Evolutionary conservation across 108 stramenopile species (phyloP), one percentile per base, ranked within the genome.

Genomic region (Cyclotella cryptica): DNA sequence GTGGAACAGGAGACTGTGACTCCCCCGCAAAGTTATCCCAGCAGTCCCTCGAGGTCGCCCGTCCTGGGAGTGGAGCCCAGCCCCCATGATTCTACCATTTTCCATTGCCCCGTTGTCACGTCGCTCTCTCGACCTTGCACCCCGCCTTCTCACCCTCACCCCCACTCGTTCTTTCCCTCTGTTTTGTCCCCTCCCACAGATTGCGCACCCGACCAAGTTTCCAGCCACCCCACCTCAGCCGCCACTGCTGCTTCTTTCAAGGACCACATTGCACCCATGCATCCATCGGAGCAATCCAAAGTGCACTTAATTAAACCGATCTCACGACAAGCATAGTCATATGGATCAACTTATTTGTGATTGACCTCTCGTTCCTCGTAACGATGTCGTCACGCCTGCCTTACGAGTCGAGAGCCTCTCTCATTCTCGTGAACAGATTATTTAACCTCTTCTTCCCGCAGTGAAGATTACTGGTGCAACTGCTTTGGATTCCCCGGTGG

Each of bases 311-410:
- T 40, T 63, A 59, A 59, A 53, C 74, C 69, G 80, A 81, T 81
- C 80, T 71, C 74, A 81, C 80, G 80, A 81, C 80, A 74, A 75
- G 80, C 80, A 81, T 81, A 81, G 80, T 81, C 80, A 30, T 64
- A 57, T 51, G 67, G 49, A 21, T 39, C 65, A 18, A 40, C 43
- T 66, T 29, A 44, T n/a, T n/a, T 30, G 42, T 66, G 63, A 54
- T 58, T 45, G 65, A 49, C 58, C 27, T 40, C 15, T n/a, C 15
- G 17, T 57, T 30, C 64, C 52, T 10, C 58, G 22, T 22, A 28
- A 35, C 55, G 18, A 55, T 71, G 43, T 27, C 55, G 41, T 30
- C 69, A 45, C 55, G 24, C 69, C 43, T 43, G 28, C 21, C 43
- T 17, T 44, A n/a, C 43, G 40, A 54, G 53, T 42, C 15, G 54